phyloP scores from a whole-genome alignment of 1,139 yeast genomes.

The Lipomyces yarrowii region DNA sequence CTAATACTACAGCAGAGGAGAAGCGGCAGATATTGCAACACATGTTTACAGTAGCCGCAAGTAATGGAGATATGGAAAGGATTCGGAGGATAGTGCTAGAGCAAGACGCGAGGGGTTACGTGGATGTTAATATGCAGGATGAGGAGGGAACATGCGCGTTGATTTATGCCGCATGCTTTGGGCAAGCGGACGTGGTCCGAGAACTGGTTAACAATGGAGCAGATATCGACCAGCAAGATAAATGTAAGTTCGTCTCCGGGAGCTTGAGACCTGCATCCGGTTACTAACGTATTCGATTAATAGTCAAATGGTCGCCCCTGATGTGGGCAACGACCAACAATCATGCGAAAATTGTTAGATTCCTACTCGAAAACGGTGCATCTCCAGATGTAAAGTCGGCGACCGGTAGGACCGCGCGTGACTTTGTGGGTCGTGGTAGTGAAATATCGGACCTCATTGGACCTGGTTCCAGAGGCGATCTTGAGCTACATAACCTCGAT shows the following conservation, averaged over 20 bases:
- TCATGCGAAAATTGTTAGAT: slow-evolving; percentile 44
- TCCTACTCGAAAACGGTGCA: slow-evolving; percentile 46
- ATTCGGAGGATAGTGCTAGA: slow-evolving; percentile 39
- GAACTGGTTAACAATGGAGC: slow-evolving; percentile 46
- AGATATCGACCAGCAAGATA: slow-evolving; percentile 44
- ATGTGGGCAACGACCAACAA: slow-evolving; percentile 54
- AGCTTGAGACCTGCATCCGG: neutral
- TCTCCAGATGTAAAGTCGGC: slow-evolving; percentile 61
- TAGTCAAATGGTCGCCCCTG: slow-evolving; percentile 47
- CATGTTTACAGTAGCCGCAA: slow-evolving; percentile 41
- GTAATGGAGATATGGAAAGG: slow-evolving; percentile 42
- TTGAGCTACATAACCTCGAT: slow-evolving; percentile 24
- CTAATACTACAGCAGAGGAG: slow-evolving; percentile 33
- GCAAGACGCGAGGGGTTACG: slow-evolving; percentile 33
- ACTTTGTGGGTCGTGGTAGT: slow-evolving; percentile 42
- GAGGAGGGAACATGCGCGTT: slow-evolving; percentile 47
- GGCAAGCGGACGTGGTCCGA: slow-evolving; percentile 45
- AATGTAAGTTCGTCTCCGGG: slow-evolving; percentile 31
- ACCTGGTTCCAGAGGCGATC: neutral
- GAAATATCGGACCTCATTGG: slow-evolving; percentile 35
- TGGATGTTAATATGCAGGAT: slow-evolving; percentile 44
- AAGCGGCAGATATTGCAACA: slow-evolving; percentile 34
- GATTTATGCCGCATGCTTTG: slow-evolving; percentile 48
- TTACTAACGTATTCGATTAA: slow-evolving; percentile 25
- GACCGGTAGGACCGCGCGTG: slow-evolving; percentile 50